Evolutionary conservation across 352 stramenopile genomes (phyloP).

Genomic region (Phytophthora europaea): DNA sequence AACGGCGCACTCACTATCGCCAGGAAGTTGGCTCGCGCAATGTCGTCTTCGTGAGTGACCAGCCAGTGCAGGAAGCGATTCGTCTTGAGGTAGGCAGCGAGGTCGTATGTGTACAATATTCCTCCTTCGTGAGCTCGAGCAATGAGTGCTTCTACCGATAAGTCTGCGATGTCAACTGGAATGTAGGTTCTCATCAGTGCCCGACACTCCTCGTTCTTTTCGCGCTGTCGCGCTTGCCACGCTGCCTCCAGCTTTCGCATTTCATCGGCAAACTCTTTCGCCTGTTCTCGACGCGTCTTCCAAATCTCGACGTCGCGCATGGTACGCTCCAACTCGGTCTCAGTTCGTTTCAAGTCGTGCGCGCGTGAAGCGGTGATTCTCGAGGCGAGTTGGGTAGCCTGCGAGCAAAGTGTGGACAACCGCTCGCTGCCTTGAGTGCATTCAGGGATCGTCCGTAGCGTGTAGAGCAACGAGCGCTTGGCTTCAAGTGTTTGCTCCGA

Average conservation of each 20-base stretch:
- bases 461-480: slow-evolving; percentile 30
- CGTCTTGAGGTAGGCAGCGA: slow-evolving; percentile 83
- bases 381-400: slow-evolving; percentile 54
- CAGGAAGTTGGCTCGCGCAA: slow-evolving; percentile 78
- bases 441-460: slow-evolving; percentile 49
- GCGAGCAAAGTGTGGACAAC: slow-evolving; percentile 54
- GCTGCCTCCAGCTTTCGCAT: slow-evolving; percentile 56
- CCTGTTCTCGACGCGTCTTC: slow-evolving; percentile 63
- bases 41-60: slow-evolving; percentile 77
- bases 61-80: slow-evolving; percentile 85
- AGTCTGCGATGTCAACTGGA: slow-evolving; percentile 62
- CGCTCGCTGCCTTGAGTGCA: slow-evolving; percentile 59
- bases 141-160: slow-evolving; percentile 69
- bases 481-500: slow-evolving; percentile 30
- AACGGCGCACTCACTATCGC: slow-evolving; percentile 63
- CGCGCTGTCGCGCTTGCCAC: slow-evolving; percentile 54
- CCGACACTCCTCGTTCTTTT: slow-evolving; percentile 53
- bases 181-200: slow-evolving; percentile 58
- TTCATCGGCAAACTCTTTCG: slow-evolving; percentile 67
- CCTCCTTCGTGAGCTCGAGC: slow-evolving; percentile 42
- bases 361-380: slow-evolving; percentile 58
- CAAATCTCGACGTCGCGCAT: slow-evolving; percentile 76
- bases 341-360: slow-evolving; percentile 62
- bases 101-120: slow-evolving; percentile 79
- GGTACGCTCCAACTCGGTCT: slow-evolving; percentile 61